Percentiles rank a stretch among this genome's conserved stretches.
phyloP scores from a whole-genome alignment of 129 eudicot species.

The Pulicaria dysenterica region DNA sequence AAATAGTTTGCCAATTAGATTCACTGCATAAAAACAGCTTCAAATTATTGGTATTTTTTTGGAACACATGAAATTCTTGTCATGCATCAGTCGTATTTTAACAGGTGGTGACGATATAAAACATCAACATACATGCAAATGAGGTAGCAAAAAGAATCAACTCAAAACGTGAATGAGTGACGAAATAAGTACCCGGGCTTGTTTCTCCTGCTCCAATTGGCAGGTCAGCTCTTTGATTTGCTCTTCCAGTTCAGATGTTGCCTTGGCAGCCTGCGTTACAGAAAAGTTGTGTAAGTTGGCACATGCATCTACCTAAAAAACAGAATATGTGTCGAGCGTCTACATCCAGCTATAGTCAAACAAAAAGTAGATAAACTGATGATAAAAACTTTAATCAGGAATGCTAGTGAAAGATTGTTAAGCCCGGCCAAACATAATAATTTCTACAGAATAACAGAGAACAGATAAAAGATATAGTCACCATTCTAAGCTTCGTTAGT shows the following conservation, averaged over 20 bases:
- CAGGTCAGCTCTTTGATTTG: constrained; percentile 71
- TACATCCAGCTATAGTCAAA: not conserved
- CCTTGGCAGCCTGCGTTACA: constrained; percentile 67
- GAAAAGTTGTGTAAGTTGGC: constrained; percentile 2
- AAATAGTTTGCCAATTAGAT: no score
- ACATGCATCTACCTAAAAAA: constrained; percentile 3
- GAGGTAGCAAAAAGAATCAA: constrained; percentile 6
- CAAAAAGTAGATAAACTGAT: not conserved
- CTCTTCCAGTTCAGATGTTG: constrained; percentile 59
- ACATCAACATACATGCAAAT: not conserved
- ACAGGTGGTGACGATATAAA: no score
- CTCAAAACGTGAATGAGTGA: not conserved
- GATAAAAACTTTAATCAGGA: not conserved
- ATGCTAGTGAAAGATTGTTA: not conserved
- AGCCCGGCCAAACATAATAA: not conserved
- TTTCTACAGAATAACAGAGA: not conserved
- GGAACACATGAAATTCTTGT: no score
- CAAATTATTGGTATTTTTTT: no score
- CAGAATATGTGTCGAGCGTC: not conserved
- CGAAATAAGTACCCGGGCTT: constrained; percentile 53
- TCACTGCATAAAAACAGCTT: no score
- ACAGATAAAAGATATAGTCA: constrained; percentile 22
- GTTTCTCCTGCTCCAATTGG: constrained; percentile 76
- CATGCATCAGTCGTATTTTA: no score
- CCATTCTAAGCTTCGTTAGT: constrained; percentile 65